Evolutionary conservation across 2,329 filamentous ascomycete species (phyloP), one percentile per base, ranked within the genome.

Genomic region (Colletotrichum acutatum): DNA sequence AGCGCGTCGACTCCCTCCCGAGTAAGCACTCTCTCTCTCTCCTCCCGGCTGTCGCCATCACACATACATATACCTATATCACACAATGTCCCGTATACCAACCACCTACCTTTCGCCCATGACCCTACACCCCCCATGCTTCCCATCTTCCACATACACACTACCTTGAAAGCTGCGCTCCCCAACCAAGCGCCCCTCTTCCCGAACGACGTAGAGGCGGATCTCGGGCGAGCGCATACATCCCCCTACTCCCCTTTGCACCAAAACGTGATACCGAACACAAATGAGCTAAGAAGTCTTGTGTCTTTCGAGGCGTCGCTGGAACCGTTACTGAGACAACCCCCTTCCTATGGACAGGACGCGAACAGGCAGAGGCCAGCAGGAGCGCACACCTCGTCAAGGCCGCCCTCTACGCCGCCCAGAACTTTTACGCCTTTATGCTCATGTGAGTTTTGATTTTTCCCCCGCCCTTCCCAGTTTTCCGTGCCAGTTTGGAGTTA

Each of bases 401-500:
- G 87, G 94, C 94, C 32, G 83, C 89, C 37, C 85, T 99, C 68
- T 99, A 99, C 86, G 96, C 92, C 24, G 83, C 97, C 64, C 97
- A 99, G 86, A 97, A 97, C 77, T 98, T 98, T 83, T 99, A 99
- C 83, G 97, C 95, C 59, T 98, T 99, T 80, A 98, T 99, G 89
- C 95, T 99, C 81, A 99, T 99, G 97, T 98, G 82, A 91, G 96
- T 92, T 42, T n/a, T 22, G 16, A 6, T 2, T 28, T 42, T n/a
- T 16, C 3, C 11, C 19, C 30, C 30, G 8, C 30, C 30, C 6
- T 19, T 42, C 37, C 1, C 37, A 19, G 37, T 8, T 12, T 34
- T 34, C 9, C 46, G 12, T 16, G 26, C 32, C 11, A 5, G 7
- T 2, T 46, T 8, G 7, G 24, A 2, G 16, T 22, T 12, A 42